These are phyloP conservation scores for Ambrosia trifida DNA, from an alignment of 129 eudicot genomes.

Conservation along the genomic window DNA sequence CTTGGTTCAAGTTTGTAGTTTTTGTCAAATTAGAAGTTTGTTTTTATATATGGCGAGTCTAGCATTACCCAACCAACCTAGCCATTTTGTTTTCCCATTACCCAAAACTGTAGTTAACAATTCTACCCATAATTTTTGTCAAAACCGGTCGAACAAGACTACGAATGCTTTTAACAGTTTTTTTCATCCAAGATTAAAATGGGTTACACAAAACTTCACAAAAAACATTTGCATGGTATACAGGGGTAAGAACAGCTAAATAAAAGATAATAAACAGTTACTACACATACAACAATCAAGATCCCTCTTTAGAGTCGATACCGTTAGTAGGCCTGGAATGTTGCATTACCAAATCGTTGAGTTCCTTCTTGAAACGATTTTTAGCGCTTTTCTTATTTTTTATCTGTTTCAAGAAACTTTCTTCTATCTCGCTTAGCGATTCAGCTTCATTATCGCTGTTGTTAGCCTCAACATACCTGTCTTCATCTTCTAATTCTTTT, in stretches of 20 bases:
- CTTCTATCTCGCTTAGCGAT: constrained; percentile 71
- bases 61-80: too few relatives aligned
- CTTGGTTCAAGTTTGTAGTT: too few relatives aligned
- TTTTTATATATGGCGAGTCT: too few relatives aligned
- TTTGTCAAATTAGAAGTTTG: too few relatives aligned
- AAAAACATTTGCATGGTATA: constrained; percentile 7
- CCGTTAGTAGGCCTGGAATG: constrained; percentile 36
- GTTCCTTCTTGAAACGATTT: constrained; percentile 51
- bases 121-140: too few relatives aligned
- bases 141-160: too few relatives aligned
- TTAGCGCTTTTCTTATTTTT: constrained; percentile 49
- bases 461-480: constrained; percentile 18
- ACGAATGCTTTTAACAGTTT: too few relatives aligned
- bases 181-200: too few relatives aligned
- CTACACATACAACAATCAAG: constrained; percentile 28
- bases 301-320: constrained; percentile 31
- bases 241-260: constrained; percentile 19
- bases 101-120: too few relatives aligned
- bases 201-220: constrained; percentile 20
- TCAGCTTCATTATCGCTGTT: constrained; percentile 47
- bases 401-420: constrained; percentile 54
- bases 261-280: constrained; percentile 1
- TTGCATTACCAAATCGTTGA: constrained; percentile 39
- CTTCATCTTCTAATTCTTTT: constrained; percentile 44
- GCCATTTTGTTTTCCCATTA: too few relatives aligned